Percentiles rank a stretch among this genome's conserved stretches.
Evolutionary conservation across 2,329 filamentous ascomycete genomes (phyloP).

Genomic region (Fusarium beomiforme): DNA sequence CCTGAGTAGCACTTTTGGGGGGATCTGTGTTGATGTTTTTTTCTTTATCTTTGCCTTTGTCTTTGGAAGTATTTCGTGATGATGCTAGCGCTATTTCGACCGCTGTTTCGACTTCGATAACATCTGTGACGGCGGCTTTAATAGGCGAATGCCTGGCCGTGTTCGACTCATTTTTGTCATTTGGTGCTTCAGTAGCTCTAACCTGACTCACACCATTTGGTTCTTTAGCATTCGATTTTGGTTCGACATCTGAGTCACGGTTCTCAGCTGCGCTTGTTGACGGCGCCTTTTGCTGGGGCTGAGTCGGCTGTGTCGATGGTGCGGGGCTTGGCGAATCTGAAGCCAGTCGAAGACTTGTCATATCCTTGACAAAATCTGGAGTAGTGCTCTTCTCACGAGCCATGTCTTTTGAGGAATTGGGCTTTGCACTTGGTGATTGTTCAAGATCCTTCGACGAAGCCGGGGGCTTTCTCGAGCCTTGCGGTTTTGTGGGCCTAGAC

Average conservation of each 20-base stretch:
- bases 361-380: conserved; percentile 46
- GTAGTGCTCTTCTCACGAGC: conserved; percentile 39
- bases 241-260: conserved; percentile 22
- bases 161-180: not conserved
- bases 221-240: conserved; percentile 31
- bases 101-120: not conserved
- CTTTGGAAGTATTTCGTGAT: not conserved
- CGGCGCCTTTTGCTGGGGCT: conserved; percentile 34
- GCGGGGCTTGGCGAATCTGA: conserved; percentile 39
- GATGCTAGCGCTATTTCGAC: not conserved
- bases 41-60: conserved; percentile 2
- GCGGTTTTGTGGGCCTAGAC: conserved; percentile 15
- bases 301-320: conserved; percentile 26
- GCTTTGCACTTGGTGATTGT: conserved; percentile 8
- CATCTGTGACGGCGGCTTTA: conserved; percentile 14
- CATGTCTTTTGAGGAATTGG: conserved; percentile 11
- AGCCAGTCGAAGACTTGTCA: conserved; percentile 46
- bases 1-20: not conserved
- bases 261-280: conserved; percentile 29
- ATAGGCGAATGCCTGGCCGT: not conserved
- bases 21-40: not conserved
- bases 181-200: not conserved
- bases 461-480: not conserved
- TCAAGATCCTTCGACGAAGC: conserved; percentile 16
- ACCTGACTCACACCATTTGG: conserved; percentile 1